phyloP scores from a whole-genome alignment of 306 rosid species.

The Nissolia schottii region DNA sequence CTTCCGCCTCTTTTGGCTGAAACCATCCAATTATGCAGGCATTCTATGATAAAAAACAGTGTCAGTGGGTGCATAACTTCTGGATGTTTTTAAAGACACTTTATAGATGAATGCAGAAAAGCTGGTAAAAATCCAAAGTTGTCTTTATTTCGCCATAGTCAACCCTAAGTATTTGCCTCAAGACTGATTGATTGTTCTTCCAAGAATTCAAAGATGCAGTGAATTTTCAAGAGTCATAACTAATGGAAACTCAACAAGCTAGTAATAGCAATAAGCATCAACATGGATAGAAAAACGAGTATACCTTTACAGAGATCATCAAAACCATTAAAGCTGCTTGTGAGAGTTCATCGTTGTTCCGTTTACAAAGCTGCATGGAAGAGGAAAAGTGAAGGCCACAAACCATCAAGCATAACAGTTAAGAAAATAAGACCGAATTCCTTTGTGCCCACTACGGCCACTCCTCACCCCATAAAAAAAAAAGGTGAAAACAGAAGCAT shows the following conservation, averaged over 20 bases:
- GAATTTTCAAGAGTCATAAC: not conserved
- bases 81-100: not conserved
- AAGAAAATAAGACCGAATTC: not conserved
- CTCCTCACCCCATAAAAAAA: not conserved
- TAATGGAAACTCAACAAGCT: slow-evolving; percentile 10
- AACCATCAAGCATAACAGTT: not conserved
- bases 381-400: not conserved
- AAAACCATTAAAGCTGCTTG: slow-evolving; percentile 68
- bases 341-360: slow-evolving; percentile 15
- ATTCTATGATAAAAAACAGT: slow-evolving; percentile 43
- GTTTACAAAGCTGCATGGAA: slow-evolving; percentile 51
- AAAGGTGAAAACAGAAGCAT: not conserved
- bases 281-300: not conserved
- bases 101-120: not conserved
- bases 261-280: not conserved
- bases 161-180: not conserved
- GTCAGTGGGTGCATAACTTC: slow-evolving; percentile 13
- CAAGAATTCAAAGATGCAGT: not conserved
- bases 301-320: slow-evolving; percentile 75
- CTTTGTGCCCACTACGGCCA: not conserved
- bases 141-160: not conserved
- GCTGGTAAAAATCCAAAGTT: not conserved
- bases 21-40: slow-evolving; percentile 83
- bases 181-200: not conserved
- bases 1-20: slow-evolving; percentile 48